A percentile compares a stretch with the other conserved stretches of the same genome.
phyloP scores from a whole-genome alignment of 176 grass and related monocot genomes.

The Musa itinerans region DNA sequence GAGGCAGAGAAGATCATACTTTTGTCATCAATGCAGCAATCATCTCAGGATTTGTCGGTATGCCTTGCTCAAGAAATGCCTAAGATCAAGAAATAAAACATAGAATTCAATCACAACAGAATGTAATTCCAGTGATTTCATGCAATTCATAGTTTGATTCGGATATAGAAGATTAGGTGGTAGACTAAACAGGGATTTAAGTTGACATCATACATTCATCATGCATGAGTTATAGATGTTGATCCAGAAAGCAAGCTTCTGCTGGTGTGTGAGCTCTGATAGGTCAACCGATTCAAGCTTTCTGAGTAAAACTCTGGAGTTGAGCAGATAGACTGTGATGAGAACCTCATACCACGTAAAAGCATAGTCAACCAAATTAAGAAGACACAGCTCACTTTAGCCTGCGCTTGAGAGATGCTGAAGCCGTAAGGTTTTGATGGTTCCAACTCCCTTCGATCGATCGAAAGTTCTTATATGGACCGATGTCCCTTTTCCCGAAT shows the following conservation, averaged over 20 bases:
- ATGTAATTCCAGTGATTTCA: too few species aligned
- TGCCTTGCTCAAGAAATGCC: constrained; percentile 93
- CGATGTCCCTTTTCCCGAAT: constrained; percentile 55
- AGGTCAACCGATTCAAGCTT: constrained; percentile 52
- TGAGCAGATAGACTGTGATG: background rate
- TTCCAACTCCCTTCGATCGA: constrained; percentile 49
- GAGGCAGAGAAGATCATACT: constrained; percentile 32
- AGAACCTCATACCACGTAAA: background rate
- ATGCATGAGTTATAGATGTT: constrained; percentile 95
- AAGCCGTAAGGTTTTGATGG: constrained; percentile 28
- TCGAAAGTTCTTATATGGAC: constrained; percentile 58
- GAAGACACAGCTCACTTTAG: constrained; percentile 44
- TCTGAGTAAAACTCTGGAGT: constrained; percentile 53
- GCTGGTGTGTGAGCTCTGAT: constrained; percentile 59
- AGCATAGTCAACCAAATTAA: background rate
- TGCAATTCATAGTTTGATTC: too few species aligned
- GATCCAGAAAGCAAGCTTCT: constrained; percentile 99
- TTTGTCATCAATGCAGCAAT: constrained; percentile 79
- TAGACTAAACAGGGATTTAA: background rate
- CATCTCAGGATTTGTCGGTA: constrained; percentile 73
- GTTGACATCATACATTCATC: constrained; percentile 73
- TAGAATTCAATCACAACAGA: too few species aligned
- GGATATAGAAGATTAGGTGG: too few species aligned
- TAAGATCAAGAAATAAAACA: constrained; percentile 30
- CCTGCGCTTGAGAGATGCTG: constrained; percentile 37